Base-by-base conservation (phyloP, 1,284 basidiomycete genomes). In the Lentinula novae-zelandiae region DNA sequence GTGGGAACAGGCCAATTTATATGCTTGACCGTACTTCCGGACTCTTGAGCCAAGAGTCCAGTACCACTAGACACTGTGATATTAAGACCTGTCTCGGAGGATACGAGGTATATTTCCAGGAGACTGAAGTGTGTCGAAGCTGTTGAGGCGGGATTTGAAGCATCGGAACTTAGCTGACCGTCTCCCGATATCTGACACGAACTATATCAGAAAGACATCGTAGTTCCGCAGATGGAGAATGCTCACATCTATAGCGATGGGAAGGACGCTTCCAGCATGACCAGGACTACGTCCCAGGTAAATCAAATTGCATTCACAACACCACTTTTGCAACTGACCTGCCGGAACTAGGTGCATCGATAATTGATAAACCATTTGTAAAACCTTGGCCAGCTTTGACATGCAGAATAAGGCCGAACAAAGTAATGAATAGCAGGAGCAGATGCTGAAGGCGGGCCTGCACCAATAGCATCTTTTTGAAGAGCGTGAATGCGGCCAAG, bases 91-190 rank as follows among this genome's bases (percentile, higher is more conserved):
- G 71, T 72, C 58, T 75, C 64, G 0, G 75, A 67, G 1, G 82
- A 84, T 9, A 82, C 75, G 17, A 84, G 72, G 64, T 77, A 85
- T 27, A 85, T 75, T 51, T 80, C 73, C 10, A 85, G 68, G 15
- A 70, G 72, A 57, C 77, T 73, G 64, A 77, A 80, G 44, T 73
- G 70, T 3, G 76, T 80, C 5, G 75, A 58, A 12, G 73, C 67
- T 2, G 67, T 67, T 6, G 78, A 81, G 38, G 71, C 73, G 9
- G 80, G 75, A 22, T 68, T 63, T 31, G 71, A 70, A 40, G 75
- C 72, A 46, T 66, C 67, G 39, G 72, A 63, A 36, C 6, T 69
- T 1, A 83, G 69, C 56, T 75, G 71, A 13, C 80, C 80, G 66
- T 82, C 68, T 33, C 78, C 78, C 56, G 80, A 81, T 0, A 83